phyloP scores from a whole-genome alignment of 768 basidiomycete species.

The Sporobolomyces phaffii region DNA sequence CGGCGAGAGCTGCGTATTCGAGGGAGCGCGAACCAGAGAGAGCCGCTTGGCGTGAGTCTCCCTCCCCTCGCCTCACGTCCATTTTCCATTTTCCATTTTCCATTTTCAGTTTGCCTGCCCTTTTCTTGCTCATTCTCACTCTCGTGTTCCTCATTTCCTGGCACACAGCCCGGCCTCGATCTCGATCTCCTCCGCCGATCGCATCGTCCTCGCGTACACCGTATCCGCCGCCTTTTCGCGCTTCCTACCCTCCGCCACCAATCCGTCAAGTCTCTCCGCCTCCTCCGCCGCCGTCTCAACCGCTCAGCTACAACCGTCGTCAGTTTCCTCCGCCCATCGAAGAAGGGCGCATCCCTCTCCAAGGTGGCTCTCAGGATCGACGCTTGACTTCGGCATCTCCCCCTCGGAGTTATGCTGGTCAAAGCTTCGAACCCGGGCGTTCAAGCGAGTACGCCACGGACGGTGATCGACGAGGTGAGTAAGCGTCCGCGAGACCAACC shows the following conservation, averaged over 20 bases:
- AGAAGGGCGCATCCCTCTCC: too few relatives aligned
- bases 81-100: too few relatives aligned
- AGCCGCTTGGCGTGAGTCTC: background rate
- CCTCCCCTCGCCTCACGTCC: too few relatives aligned
- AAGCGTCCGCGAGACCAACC: too few relatives aligned
- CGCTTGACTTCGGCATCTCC: too few relatives aligned
- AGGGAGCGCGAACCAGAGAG: background rate
- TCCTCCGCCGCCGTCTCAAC: background rate
- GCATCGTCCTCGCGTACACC: background rate
- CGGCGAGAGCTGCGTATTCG: background rate
- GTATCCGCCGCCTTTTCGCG: constrained; percentile 1
- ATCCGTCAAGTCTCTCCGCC: too few relatives aligned
- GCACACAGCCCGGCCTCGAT: background rate
- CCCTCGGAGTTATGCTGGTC: too few relatives aligned
- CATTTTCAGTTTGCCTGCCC: too few relatives aligned
- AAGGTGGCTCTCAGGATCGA: too few relatives aligned
- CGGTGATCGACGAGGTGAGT: background rate
- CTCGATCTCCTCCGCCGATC: background rate
- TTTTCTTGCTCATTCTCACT: background rate
- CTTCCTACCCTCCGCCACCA: background rate
- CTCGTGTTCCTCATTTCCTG: background rate
- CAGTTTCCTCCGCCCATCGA: background rate
- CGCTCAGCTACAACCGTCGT: background rate
- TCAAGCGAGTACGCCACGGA: too few relatives aligned
- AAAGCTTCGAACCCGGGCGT: too few relatives aligned